Percentiles rank a stretch among this genome's conserved stretches.
Conservation (phyloP, 2,329 filamentous ascomycete genomes). For the Aspergillus latus region DNA sequence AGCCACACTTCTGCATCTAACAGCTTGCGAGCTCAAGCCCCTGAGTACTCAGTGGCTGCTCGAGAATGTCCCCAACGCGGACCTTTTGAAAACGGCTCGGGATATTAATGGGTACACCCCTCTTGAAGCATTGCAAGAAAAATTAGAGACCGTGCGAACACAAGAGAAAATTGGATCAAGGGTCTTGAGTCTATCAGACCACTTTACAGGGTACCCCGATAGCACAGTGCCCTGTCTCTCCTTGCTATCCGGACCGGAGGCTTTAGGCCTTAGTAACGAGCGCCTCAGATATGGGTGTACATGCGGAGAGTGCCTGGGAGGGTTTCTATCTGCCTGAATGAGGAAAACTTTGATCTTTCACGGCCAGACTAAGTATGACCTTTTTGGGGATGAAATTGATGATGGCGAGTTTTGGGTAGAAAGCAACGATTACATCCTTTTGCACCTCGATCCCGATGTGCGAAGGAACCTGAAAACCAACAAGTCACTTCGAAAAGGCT, state of each 20-base stretch:
- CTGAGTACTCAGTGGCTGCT: conserved; percentile 31
- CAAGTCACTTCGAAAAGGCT: conserved; percentile 37
- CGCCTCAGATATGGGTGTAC: conserved; percentile 40
- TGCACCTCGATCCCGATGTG: conserved; percentile 25
- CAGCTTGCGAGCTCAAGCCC: conserved; percentile 25
- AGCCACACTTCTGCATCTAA: conserved; percentile 30
- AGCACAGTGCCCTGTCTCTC: conserved; percentile 30
- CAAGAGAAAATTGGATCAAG: conserved; percentile 12
- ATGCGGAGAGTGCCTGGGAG: conserved; percentile 38
- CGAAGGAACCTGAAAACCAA: conserved; percentile 33
- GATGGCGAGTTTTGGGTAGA: conserved; percentile 21
- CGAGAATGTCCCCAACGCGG: conserved; percentile 17
- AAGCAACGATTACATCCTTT: conserved; percentile 18
- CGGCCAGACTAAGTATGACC: conserved; percentile 28
- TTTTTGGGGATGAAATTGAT: conserved; percentile 20
- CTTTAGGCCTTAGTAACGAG: conserved; percentile 17
- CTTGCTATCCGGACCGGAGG: conserved; percentile 11
- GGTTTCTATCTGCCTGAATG: conserved; percentile 43
- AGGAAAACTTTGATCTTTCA: conserved; percentile 29
- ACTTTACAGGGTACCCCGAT: conserved; percentile 32
- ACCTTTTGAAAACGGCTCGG: conserved; percentile 21
- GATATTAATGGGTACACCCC: neutral
- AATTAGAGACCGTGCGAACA: conserved; percentile 32
- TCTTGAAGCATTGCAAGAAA: conserved; percentile 1
- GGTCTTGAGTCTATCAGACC: conserved; percentile 29